Conservation (phyloP, 2,329 filamentous ascomycete genomes). For the Stromatinia cepivora region DNA sequence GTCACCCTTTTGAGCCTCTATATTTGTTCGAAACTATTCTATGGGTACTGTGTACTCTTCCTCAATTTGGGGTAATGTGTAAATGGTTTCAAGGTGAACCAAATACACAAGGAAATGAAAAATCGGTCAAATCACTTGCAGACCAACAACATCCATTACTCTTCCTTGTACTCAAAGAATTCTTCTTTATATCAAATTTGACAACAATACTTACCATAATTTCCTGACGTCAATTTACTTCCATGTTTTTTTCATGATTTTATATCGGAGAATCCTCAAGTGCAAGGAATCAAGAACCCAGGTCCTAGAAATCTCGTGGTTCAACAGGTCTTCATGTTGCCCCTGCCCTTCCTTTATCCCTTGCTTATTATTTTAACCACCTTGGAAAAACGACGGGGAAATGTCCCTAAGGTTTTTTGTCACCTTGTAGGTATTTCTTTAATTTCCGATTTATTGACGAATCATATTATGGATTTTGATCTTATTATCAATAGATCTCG, state of each 20-base stretch:
- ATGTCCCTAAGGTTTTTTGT: not conserved
- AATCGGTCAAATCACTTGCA: not conserved
- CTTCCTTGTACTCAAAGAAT: not conserved
- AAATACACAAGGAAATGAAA: not conserved
- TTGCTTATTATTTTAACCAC: not conserved
- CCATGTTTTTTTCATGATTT: not conserved
- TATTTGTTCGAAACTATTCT: not conserved
- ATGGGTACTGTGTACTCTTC: not conserved
- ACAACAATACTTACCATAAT: not conserved
- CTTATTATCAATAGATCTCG: not conserved
- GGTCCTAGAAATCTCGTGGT: constrained; percentile 3
- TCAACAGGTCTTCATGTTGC: not conserved
- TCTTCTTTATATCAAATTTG: not conserved
- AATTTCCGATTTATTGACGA: constrained; percentile 16
- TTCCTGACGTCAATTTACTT: constrained; percentile 12
- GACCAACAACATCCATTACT: not conserved
- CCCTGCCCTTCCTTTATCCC: not conserved
- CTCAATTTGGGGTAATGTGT: not conserved
- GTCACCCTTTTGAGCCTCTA: not conserved
- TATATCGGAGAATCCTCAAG: not conserved
- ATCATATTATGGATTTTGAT: constrained; percentile 1
- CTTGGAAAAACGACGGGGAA: constrained; percentile 12
- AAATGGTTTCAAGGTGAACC: constrained; percentile 8
- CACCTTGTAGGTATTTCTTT: not conserved
- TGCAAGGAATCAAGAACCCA: not conserved